Base-by-base conservation (phyloP, 257 asterid species). In the Parsonsia alboflavescens region DNA sequence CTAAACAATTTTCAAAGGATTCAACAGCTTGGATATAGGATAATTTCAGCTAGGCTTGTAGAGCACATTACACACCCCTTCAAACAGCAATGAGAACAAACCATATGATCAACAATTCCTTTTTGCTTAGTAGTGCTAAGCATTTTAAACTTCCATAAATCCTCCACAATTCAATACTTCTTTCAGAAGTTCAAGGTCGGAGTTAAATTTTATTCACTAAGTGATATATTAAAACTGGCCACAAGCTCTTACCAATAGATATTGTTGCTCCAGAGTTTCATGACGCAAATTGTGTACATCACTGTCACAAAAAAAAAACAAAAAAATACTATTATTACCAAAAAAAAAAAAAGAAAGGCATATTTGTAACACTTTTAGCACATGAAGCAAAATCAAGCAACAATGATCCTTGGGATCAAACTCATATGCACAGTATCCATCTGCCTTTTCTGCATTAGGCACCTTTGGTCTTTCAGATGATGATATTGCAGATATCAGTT, bases 181-280 rank as follows among this genome's bases (percentile, higher is more conserved):
- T 39, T 33, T 0, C 70, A 39, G 19, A 64, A 64, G 66, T 64
- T 64, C 13, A 1, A 42, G 16, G 15, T 64, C 8, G 48, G 7
- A 64, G 2, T 10, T 36, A 1, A 16, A 16, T 17, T 13, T 50
- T 16, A 9, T 50, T 57, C 24, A 24, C 21, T 44, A 44, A 52
- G 30, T 4, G 22, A 22, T 69, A 42, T 61, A 30, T 59, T 21
- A 58, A 52, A 65, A 75, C 56, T 68, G 17, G 58, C 48, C 41
- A 72, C 24, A 68, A 74, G 39, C 71, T 73, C 96, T 87, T 86
- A 95, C 98, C 91, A 83, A 74, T 73, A 82, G 86, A 81, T 95
- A 95, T 81, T 95, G 99, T 81, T 95, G 96, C 87, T 67, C 86
- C 91, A 95, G 59, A 70, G 89, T 85, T 79, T 95, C 99, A 24